Evolutionary conservation across 164 flowering plant genomes (phyloP).

Genomic region (Vitis amurensis): DNA sequence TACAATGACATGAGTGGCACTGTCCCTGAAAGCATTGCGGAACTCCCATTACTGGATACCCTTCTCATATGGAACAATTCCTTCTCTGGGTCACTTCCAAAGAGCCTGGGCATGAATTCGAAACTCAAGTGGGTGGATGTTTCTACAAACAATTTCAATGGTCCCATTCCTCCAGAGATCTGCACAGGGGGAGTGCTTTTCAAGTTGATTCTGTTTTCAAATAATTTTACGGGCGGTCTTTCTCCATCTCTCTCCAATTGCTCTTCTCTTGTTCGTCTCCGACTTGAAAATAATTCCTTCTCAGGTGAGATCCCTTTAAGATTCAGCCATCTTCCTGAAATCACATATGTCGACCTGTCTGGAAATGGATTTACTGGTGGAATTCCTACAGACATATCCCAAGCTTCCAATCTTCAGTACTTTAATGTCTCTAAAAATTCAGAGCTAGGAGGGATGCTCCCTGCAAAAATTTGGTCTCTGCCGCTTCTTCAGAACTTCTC

Average conservation of each 20-base stretch:
- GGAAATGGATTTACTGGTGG: constrained; percentile 72
- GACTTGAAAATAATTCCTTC: constrained; percentile 79
- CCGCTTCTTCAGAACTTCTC: constrained; percentile 76
- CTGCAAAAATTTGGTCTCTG: constrained; percentile 60
- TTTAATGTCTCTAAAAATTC: constrained; percentile 73
- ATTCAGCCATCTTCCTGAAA: constrained; percentile 47
- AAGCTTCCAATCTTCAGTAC: constrained; percentile 66
- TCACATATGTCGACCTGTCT: constrained; percentile 76
- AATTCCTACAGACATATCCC: constrained; percentile 54
- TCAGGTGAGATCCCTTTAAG: constrained; percentile 68
- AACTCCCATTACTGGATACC: constrained; percentile 73
- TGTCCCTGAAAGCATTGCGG: constrained; percentile 71
- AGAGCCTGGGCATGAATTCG: constrained; percentile 61
- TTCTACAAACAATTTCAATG: constrained; percentile 71
- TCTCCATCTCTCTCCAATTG: constrained; percentile 72
- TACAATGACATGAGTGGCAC: constrained; percentile 69
- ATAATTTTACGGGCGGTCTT: constrained; percentile 63
- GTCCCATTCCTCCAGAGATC: constrained; percentile 66
- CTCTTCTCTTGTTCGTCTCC: constrained; percentile 77
- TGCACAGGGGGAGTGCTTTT: constrained; percentile 61
- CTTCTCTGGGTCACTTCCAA: constrained; percentile 79
- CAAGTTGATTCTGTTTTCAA: constrained; percentile 78
- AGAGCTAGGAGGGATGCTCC: constrained; percentile 56
- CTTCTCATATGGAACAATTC: constrained; percentile 85
- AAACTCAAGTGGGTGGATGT: constrained; percentile 81